phyloP scores from a whole-genome alignment of 176 grass and related monocot genomes.

The Rhipidocladum racemiflorum region DNA sequence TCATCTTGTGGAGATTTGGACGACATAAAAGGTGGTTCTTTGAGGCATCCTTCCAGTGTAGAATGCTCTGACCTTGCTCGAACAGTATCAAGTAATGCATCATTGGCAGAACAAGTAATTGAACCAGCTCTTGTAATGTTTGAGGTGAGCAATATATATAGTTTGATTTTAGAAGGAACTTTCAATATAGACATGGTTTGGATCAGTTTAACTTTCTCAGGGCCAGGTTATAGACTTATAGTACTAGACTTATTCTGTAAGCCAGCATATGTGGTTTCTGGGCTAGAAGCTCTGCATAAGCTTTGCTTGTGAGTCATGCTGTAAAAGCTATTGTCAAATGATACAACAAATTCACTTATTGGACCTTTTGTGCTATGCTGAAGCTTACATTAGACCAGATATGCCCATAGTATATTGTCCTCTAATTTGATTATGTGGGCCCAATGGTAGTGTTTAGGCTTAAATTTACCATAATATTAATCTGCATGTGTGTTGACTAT shows the following conservation, averaged over 20 bases:
- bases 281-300: neutral
- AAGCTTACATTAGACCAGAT: neutral
- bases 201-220: neutral
- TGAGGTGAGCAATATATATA: constrained; percentile 62
- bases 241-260: neutral
- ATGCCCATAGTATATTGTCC: neutral
- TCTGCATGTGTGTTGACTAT: neutral
- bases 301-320: neutral
- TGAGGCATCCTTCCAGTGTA: constrained; percentile 47
- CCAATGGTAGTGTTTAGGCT: neutral
- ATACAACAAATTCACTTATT: neutral
- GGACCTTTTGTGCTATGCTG: neutral
- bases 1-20: constrained; percentile 62
- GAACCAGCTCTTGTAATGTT: constrained; percentile 99
- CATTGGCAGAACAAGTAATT: constrained; percentile 89
- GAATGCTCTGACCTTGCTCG: constrained; percentile 58
- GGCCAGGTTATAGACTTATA: neutral
- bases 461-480: constrained; percentile 9
- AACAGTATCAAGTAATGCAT: constrained; percentile 73
- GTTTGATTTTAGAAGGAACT: constrained; percentile 10
- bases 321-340: neutral
- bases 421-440: neutral
- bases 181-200: constrained; percentile 14
- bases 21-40: constrained; percentile 45
- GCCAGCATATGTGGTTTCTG: neutral